Evolutionary conservation across 2,329 filamentous ascomycete genomes (phyloP), one percentile per base, ranked within the genome.

Genomic region (Penicillium sp.): DNA sequence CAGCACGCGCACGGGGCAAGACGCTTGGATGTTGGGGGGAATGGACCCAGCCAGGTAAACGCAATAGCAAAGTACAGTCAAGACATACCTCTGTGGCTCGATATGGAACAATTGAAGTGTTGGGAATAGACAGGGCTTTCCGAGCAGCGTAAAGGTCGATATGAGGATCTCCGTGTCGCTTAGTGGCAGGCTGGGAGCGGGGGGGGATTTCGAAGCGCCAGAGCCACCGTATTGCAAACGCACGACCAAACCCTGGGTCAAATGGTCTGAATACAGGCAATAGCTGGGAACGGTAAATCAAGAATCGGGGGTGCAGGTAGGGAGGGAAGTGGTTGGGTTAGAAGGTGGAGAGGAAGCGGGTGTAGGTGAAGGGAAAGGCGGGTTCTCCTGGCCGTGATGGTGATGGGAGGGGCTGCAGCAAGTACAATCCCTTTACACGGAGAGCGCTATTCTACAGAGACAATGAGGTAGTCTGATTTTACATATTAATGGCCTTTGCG

Each of bases 161-260:
- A 59, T 62, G 29, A 64, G 62, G 69, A 70, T 71, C 70, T 72
- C 71, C 69, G 72, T 73, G 73, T 75, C 73, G 73, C 72, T 74
- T 73, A 73, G 72, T 72, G 68, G 67, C 67, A 72, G 63, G 65
- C 61, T 70, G 69, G 67, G 68, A 69, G 66, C 67, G 71, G 69
- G 72, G 69, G 72, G 70, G 65, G n/a, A n/a, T 26, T 60, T 64
- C 66, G 61, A 61, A 65, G 64, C 52, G 58, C 60, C 62, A 66
- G 65, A 57, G 58, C 62, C 55, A 63, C 53, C 42, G 44, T 56
- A 60, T 63, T 59, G 49, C 52, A 55, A 50, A 37, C 21, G 42
- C 42, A 53, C 50, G 21, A 47, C 19, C 42, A 37, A 47, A 47
- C 55, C 59, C 62, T 64, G 65, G 58, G 59, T 62, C 53, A 61